A percentile compares a stretch with the other conserved stretches of the same genome.
Conservation (phyloP, 2,329 filamentous ascomycete species). For the Claviceps spartinae region DNA sequence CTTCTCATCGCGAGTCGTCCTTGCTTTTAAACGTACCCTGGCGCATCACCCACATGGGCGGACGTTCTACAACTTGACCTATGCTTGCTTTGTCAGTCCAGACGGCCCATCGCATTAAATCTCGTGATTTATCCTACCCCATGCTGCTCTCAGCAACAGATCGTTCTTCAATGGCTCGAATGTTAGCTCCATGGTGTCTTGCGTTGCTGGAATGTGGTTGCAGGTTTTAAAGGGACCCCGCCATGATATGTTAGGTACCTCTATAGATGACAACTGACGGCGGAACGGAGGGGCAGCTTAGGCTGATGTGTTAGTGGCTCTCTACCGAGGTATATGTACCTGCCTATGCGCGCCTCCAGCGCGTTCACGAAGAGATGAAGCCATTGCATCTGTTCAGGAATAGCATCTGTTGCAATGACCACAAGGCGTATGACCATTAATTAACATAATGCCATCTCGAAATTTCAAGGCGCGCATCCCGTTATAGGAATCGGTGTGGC, state of each 20-base stretch:
- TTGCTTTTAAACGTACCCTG: conserved; percentile 50
- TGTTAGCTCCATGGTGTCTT: conserved; percentile 46
- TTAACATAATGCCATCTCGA: too few species aligned
- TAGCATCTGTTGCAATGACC: too few species aligned
- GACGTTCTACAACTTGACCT: conserved; percentile 84
- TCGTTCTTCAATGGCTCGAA: conserved; percentile 89
- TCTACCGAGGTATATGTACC: background rate
- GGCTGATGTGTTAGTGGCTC: background rate
- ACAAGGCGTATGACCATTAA: too few species aligned
- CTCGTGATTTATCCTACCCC: conserved; percentile 44
- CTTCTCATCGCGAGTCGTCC: background rate
- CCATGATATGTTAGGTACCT: background rate
- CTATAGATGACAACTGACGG: background rate
- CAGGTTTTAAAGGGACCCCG: background rate
- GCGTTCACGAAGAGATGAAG: too few species aligned
- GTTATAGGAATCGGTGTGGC: too few species aligned
- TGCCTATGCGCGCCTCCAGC: background rate
- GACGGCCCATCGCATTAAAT: background rate
- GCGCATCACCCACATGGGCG: conserved; percentile 98
- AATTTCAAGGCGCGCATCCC: too few species aligned
- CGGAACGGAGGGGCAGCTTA: background rate
- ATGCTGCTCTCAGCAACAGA: conserved; percentile 74
- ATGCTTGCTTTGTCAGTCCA: conserved; percentile 6
- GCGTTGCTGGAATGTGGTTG: background rate
- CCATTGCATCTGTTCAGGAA: too few species aligned